These are phyloP conservation scores for Akanthomyces lecanii DNA, from an alignment of 2,329 filamentous ascomycete species.

Conservation along the genomic window DNA sequence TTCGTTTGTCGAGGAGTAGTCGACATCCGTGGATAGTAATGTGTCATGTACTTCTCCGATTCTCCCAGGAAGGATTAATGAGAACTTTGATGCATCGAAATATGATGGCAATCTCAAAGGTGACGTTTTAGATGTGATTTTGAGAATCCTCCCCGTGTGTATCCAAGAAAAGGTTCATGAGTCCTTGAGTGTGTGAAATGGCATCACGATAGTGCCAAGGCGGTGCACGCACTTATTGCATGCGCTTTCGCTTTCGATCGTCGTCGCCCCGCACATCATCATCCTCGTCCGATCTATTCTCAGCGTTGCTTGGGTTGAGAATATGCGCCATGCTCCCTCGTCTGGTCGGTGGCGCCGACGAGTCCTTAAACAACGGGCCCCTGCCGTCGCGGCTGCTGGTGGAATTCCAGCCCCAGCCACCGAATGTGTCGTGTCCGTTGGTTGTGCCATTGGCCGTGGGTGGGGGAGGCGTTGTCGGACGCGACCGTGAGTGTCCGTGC, in stretches of 20 bases:
- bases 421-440: slow-evolving; percentile 42
- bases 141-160: too few species aligned
- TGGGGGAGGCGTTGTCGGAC: slow-evolving; percentile 49
- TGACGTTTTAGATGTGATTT: too few species aligned
- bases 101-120: too few species aligned
- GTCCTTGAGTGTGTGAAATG: background rate
- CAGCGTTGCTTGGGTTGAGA: slow-evolving; percentile 55
- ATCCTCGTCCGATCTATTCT: slow-evolving; percentile 53
- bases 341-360: slow-evolving; percentile 53
- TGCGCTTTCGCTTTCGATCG: slow-evolving; percentile 58
- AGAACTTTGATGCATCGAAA: too few species aligned
- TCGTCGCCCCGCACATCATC: slow-evolving; percentile 53
- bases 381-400: slow-evolving; percentile 46
- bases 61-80: too few species aligned
- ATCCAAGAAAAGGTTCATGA: too few species aligned
- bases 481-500: slow-evolving; percentile 43
- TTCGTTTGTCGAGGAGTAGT: background rate
- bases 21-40: background rate
- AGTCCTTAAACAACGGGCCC: slow-evolving; percentile 48
- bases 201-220: too few species aligned
- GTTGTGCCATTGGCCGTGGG: slow-evolving; percentile 44
- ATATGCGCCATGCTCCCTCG: slow-evolving; percentile 61
- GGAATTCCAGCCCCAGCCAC: slow-evolving; percentile 54
- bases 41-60: too few species aligned
- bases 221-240: slow-evolving; percentile 36